Evolutionary conservation across 2,329 filamentous ascomycete genomes (phyloP), one percentile per base, ranked within the genome.

Genomic region (Tolypocladium tundrense): DNA sequence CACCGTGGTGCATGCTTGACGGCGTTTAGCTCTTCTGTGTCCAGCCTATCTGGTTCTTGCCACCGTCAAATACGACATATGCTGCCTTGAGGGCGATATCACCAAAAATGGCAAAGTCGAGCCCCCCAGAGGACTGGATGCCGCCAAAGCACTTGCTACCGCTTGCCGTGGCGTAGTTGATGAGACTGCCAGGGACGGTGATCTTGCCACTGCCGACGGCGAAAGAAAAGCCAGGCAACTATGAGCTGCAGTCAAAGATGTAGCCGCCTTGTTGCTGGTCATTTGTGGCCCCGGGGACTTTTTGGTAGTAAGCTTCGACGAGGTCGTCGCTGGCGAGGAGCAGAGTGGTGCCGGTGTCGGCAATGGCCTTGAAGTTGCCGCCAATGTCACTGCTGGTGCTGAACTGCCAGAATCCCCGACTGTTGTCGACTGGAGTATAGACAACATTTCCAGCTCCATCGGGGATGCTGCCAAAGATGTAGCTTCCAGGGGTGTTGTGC

Each of bases 341-440:
- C 55, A 88, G 79, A 0, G 84, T 85, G 33, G 85, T 88, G 58
- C 86, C 86, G 3, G 80, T 81, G 70, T 85, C 82, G 31, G 77
- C 74, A 59, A 83, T 79, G 41, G 76, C 74, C 63, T 73, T 74
- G 19, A 76, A 70, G 31, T 55, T 4, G 2, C 65, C 65, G 19
- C 67, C 58, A 9, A 59, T 59, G 45, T 62, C 66, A 5, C 65
- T 65, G 14, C 56, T 45, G 4, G 66, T 58, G 4, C 59, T 71
- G 74, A 88, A 87, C 48, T 75, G 72, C 86, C 87, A 90, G 74
- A 81, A 88, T 11, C 86, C 86, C 9, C 82, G 67, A 53, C 73
- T 75, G 63, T 62, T 76, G 71, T 85, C 76, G 53, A 86, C 60
- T 81, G 43, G 76, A 62, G 78, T 72, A 70, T 86, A 88, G 62